Base-by-base conservation (phyloP, 192 early-diverging fungal genomes). In the Umbelopsis sp. region DNA sequence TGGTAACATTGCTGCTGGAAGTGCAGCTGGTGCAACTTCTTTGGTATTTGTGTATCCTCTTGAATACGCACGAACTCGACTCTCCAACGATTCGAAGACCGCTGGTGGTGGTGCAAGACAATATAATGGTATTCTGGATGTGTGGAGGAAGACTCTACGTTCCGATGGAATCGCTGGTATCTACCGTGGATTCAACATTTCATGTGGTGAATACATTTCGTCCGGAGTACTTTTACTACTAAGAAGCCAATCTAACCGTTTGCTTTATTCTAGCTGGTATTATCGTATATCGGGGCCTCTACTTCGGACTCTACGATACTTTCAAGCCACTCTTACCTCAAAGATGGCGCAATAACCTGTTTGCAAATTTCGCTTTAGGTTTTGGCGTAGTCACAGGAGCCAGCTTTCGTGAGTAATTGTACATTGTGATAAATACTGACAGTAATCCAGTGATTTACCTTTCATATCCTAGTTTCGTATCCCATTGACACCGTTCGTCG, bases 401-500 rank as follows among this genome's bases (percentile, higher is more conserved):
- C 72, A 90, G 91, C 85, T 84, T 95, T 67, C 69, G 74, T 75
- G 66, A 75, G 62, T 36, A 36, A 8, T n/a, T 54, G 41, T 29
- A 11, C 7, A 41, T 41, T 11, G 38, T 41, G 38, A 1, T 1
- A 11, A 41, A n/a, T n/a, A n/a, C 12, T 41, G 38, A 41, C 7
- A 41, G 12, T 41, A 41, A 6, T 6, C 38, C 12, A 11, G 5
- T 41, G 0, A 41, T 44, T 41, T 29, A 26, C 47, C 51, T 29
- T 47, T 26, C n/a, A 36, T 43, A 51, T 54, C 16, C 4, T 44
- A 54, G 91, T 91, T 80, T 93, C 94, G 54, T 98, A 99, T 86
- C 97, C 97, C 74, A 89, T 99, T 74, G 97, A 99, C 86, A 99
- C 96, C 67, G 84, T 99, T 81, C 93, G 96, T 83, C 91, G 97